These are phyloP conservation scores for Naumovozyma baii DNA, from an alignment of 805 yeast genomes.

Conservation along the genomic window DNA sequence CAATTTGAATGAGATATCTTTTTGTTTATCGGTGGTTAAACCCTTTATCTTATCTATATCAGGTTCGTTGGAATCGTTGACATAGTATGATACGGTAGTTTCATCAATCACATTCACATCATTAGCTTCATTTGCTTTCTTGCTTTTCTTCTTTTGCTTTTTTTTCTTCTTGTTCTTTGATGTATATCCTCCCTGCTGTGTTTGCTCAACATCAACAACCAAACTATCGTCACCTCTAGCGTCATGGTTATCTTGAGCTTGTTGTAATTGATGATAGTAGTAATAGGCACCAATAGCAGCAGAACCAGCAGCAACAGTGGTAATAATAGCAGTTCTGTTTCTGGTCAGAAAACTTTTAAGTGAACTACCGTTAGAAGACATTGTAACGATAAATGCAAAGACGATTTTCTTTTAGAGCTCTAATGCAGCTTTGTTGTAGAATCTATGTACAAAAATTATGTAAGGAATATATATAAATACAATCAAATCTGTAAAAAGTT, in stretches of 20 bases:
- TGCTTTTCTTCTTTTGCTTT: constrained; percentile 50
- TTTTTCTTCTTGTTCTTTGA: constrained; percentile 25
- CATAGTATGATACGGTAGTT: constrained; percentile 44
- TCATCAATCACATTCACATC: neutral
- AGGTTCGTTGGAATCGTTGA: constrained; percentile 49
- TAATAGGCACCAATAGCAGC: constrained; percentile 56
- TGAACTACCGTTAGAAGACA: neutral
- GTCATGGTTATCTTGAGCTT: constrained; percentile 1
- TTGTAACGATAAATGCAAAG: no score
- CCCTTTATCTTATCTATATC: constrained; percentile 36
- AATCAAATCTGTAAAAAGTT: neutral
- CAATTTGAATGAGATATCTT: constrained; percentile 58
- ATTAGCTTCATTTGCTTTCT: neutral
- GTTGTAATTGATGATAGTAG: constrained; percentile 34
- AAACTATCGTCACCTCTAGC: neutral
- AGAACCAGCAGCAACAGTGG: constrained; percentile 54
- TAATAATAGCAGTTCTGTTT: constrained; percentile 52
- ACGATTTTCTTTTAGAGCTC: no score
- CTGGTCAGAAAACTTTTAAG: constrained; percentile 30
- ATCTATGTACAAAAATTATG: neutral
- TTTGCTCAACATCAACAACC: no score
- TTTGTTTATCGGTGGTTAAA: constrained; percentile 45
- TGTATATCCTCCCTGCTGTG: neutral
- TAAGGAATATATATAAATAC: no score
- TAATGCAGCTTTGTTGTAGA: neutral